phyloP scores from a whole-genome alignment of 352 stramenopile genomes.

The Pythium dissimile region DNA sequence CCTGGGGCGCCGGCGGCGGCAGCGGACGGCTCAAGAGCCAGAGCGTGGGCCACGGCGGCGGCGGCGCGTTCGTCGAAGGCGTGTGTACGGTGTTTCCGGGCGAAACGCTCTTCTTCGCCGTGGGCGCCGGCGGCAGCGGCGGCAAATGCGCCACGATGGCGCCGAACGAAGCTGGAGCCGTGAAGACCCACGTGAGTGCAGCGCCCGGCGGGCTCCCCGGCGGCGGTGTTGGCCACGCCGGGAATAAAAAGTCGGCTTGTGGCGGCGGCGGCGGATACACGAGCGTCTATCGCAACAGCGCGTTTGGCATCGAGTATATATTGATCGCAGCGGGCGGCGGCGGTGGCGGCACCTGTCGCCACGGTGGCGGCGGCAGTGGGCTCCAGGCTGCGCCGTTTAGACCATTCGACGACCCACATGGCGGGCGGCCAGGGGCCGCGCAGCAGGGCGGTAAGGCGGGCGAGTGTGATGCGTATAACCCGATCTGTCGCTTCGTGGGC shows the following conservation, averaged over 20 bases:
- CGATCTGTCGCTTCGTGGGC: slow-evolving; percentile 57
- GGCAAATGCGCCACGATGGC: slow-evolving; percentile 44
- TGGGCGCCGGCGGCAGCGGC: slow-evolving; percentile 43
- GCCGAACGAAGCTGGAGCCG: slow-evolving; percentile 18
- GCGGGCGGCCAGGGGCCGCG: slow-evolving; percentile 42
- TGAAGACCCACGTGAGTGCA: slow-evolving; percentile 46
- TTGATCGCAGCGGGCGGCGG: slow-evolving; percentile 61
- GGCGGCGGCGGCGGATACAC: slow-evolving; percentile 69
- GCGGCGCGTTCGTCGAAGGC: slow-evolving; percentile 66
- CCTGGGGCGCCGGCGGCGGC: slow-evolving; percentile 66
- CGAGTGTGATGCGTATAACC: slow-evolving; percentile 53
- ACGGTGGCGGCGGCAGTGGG: slow-evolving; percentile 42
- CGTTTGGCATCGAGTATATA: slow-evolving; percentile 65
- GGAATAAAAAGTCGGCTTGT: slow-evolving; percentile 68
- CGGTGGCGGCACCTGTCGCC: slow-evolving; percentile 62
- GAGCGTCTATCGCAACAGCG: slow-evolving; percentile 59
- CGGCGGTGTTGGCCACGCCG: slow-evolving; percentile 52
- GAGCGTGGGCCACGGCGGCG: slow-evolving; percentile 48
- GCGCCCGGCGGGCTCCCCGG: slow-evolving; percentile 44
- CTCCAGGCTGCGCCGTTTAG: slow-evolving; percentile 21
- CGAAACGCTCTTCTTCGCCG: slow-evolving; percentile 63
- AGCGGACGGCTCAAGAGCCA: slow-evolving; percentile 54
- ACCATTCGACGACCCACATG: slow-evolving; percentile 48
- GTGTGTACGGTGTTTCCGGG: slow-evolving; percentile 53
- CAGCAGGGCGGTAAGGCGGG: slow-evolving; percentile 40